phyloP scores from a whole-genome alignment of 495 filamentous ascomycete genomes.

The Poronia punctata region DNA sequence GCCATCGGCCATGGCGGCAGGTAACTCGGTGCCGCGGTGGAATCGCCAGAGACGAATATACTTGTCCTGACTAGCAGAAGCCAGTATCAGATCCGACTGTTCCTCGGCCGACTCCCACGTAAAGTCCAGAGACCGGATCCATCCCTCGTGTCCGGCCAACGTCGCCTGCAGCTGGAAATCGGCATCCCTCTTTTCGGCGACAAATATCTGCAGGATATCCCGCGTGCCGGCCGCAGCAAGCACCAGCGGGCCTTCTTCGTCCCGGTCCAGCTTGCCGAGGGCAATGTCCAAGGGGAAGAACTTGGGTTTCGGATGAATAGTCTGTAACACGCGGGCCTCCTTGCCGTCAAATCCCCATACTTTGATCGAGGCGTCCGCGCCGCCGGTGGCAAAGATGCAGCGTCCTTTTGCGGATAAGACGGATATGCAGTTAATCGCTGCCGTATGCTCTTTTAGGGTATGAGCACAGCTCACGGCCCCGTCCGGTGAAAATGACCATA shows the following conservation, averaged over 20 bases:
- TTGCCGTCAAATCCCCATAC: slow-evolving; percentile 58
- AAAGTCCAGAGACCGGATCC: slow-evolving; percentile 82
- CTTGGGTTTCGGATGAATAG: slow-evolving; percentile 62
- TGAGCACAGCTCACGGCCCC: slow-evolving; percentile 34
- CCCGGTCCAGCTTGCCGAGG: slow-evolving; percentile 47
- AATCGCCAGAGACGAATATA: slow-evolving; percentile 93
- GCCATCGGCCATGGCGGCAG: slow-evolving; percentile 35
- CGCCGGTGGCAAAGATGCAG: slow-evolving; percentile 56
- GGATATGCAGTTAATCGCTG: slow-evolving; percentile 74
- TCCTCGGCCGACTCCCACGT: slow-evolving; percentile 43
- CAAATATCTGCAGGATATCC: slow-evolving; percentile 68
- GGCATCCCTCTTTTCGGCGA: slow-evolving; percentile 30
- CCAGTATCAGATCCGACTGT: slow-evolving; percentile 75
- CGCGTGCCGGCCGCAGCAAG: slow-evolving; percentile 82
- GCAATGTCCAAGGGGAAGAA: slow-evolving; percentile 77
- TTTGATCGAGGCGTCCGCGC: slow-evolving; percentile 75
- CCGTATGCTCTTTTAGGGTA: slow-evolving; percentile 55
- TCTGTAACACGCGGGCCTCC: slow-evolving; percentile 54
- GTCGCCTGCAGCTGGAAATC: slow-evolving; percentile 70
- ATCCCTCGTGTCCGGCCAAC: slow-evolving; percentile 87
- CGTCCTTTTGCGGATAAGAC: slow-evolving; percentile 28
- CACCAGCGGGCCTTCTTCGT: slow-evolving; percentile 45
- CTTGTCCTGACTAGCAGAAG: slow-evolving; percentile 94
- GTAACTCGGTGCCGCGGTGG: slow-evolving; percentile 59
- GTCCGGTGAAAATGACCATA: slow-evolving; percentile 53